A percentile compares a stretch with the other conserved stretches of the same genome.
Conservation (phyloP, 2,329 filamentous ascomycete species). For the Trichoderma asperellum region DNA sequence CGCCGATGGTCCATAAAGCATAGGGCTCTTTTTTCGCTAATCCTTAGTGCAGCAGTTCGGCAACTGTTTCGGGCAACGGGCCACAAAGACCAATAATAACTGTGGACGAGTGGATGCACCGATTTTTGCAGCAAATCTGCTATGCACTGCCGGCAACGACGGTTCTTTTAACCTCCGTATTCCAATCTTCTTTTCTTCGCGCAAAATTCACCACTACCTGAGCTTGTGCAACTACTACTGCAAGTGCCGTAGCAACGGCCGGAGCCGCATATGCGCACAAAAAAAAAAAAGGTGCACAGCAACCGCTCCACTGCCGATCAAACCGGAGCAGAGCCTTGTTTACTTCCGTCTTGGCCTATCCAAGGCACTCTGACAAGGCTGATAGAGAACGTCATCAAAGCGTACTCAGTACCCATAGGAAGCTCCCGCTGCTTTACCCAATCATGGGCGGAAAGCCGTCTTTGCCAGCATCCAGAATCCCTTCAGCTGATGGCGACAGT, state of each 20-base stretch:
- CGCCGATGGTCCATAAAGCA: neutral
- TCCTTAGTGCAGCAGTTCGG: slow-evolving; percentile 12
- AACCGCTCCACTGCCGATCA: neutral
- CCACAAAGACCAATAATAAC: neutral
- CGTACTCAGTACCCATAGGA: slow-evolving; percentile 13
- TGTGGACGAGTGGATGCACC: neutral
- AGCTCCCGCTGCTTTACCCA: neutral
- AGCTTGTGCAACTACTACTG: neutral
- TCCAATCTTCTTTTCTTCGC: neutral
- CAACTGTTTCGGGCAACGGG: neutral
- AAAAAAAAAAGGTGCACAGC: neutral
- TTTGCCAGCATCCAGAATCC: slow-evolving; percentile 9
- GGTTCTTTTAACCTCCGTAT: slow-evolving; percentile 2
- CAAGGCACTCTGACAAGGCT: slow-evolving; percentile 12
- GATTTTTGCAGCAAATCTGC: slow-evolving; percentile 11
- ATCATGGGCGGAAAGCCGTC: neutral
- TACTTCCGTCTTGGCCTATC: neutral
- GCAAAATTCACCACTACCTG: neutral
- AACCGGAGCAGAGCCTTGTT: slow-evolving; percentile 4
- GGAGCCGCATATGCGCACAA: neutral
- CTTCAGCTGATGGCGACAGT: slow-evolving; percentile 24
- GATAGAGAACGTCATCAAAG: slow-evolving; percentile 19
- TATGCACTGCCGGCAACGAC: neutral
- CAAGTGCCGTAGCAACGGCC: neutral
- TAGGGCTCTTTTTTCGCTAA: slow-evolving; percentile 15